These are phyloP conservation scores for Colletotrichum sp. DNA, from an alignment of 2,329 filamentous ascomycete genomes.

Conservation along the genomic window DNA sequence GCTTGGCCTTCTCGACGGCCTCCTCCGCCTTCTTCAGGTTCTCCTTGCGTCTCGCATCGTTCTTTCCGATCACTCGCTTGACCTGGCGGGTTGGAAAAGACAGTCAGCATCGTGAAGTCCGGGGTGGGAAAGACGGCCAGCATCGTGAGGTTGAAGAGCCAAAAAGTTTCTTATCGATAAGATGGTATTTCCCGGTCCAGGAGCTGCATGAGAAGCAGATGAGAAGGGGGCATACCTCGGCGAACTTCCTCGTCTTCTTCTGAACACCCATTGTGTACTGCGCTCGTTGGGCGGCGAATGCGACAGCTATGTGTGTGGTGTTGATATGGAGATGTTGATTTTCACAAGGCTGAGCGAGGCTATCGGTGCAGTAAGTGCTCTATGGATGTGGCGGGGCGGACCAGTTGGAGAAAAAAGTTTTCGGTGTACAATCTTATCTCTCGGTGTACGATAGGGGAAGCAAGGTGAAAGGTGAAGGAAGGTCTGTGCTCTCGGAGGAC, in stretches of 20 bases:
- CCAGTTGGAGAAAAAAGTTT: slow-evolving; percentile 7
- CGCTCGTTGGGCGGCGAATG: not conserved
- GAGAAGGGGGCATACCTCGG: slow-evolving; percentile 52
- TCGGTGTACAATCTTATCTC: slow-evolving; percentile 5
- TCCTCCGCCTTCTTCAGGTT: slow-evolving; percentile 72
- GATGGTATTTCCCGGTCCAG: not conserved
- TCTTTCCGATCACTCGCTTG: slow-evolving; percentile 82
- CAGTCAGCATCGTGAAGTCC: slow-evolving; percentile 18
- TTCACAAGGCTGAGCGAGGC: slow-evolving; percentile 11
- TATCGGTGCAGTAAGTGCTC: not conserved
- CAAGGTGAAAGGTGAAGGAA: not conserved
- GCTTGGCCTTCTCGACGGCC: slow-evolving; percentile 60
- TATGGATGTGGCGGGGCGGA: slow-evolving; percentile 4
- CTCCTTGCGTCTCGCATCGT: slow-evolving; percentile 81
- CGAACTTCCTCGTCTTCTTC: slow-evolving; percentile 94
- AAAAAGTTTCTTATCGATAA: slow-evolving; percentile 15
- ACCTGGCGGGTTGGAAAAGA: slow-evolving; percentile 45
- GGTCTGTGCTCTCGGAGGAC: not conserved
- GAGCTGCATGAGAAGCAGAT: not conserved
- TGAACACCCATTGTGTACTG: slow-evolving; percentile 74
- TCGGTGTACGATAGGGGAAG: not conserved
- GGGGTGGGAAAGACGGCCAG: not conserved
- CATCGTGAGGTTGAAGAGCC: slow-evolving; percentile 19
- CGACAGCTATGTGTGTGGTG: not conserved
- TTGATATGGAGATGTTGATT: not conserved